Percentiles rank a stretch among this genome's conserved stretches.
Evolutionary conservation across 176 grass and related monocot species (phyloP).

Genomic region (Triticum turgidum): DNA sequence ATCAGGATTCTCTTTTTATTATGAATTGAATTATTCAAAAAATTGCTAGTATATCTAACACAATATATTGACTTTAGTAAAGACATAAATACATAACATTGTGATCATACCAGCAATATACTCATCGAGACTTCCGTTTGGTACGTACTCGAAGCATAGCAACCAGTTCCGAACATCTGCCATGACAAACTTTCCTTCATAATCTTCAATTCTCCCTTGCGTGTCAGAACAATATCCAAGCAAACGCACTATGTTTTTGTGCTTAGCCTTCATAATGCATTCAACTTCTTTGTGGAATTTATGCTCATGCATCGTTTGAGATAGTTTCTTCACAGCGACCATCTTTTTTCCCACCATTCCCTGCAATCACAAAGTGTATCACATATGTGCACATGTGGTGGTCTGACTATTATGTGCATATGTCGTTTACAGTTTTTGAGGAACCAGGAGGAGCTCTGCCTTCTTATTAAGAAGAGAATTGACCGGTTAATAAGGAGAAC

Average conservation of each 20-base stretch:
- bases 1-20: too few species aligned
- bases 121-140: background rate
- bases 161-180: background rate
- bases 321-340: background rate
- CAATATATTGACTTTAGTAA: too few species aligned
- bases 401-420: background rate
- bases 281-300: background rate
- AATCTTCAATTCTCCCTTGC: background rate
- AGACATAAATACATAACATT: background rate
- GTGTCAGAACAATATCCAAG: constrained; percentile 1
- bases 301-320: background rate
- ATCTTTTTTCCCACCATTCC: background rate
- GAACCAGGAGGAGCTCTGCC: too few species aligned
- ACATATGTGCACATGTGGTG: background rate
- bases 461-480: too few species aligned
- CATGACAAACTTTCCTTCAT: background rate
- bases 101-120: background rate
- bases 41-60: too few species aligned
- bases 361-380: background rate
- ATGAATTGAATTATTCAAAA: too few species aligned
- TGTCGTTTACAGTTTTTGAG: too few species aligned
- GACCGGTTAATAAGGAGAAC: too few species aligned
- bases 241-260: constrained; percentile 25
- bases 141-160: constrained; percentile 15
- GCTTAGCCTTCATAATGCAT: background rate